phyloP scores from a whole-genome alignment of 2,329 filamentous ascomycete genomes.

The Scedosporium aurantiacum region DNA sequence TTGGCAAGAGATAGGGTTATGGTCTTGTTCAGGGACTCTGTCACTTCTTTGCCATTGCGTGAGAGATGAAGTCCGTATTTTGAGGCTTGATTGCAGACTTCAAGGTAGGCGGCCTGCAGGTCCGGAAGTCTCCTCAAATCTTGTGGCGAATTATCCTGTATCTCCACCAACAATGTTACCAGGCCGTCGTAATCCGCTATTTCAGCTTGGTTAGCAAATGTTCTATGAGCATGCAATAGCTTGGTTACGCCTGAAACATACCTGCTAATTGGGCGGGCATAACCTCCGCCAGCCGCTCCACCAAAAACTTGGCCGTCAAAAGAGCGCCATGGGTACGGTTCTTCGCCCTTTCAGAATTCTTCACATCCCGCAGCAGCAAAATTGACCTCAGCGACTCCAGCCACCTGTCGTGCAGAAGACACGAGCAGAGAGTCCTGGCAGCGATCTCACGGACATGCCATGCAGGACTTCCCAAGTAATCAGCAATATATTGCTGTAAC shows the following conservation, averaged over 20 bases:
- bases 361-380: slow-evolving; percentile 19
- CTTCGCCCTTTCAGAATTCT: slow-evolving; percentile 20
- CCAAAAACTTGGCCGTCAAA: slow-evolving; percentile 42
- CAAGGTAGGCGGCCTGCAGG: slow-evolving; percentile 32
- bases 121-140: slow-evolving; percentile 19
- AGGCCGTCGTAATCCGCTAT: slow-evolving; percentile 21
- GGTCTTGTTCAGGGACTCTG: neutral
- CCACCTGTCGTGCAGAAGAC: slow-evolving; percentile 43
- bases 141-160: neutral
- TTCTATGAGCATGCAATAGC: neutral
- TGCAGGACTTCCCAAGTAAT: slow-evolving; percentile 55
- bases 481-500: slow-evolving; percentile 46
- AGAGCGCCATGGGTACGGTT: slow-evolving; percentile 51
- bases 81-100: slow-evolving; percentile 32
- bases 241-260: slow-evolving; percentile 18
- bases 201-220: slow-evolving; percentile 10
- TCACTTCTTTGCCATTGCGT: neutral
- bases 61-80: slow-evolving; percentile 12
- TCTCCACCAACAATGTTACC: slow-evolving; percentile 16
- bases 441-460: slow-evolving; percentile 80
- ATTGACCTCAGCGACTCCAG: slow-evolving; percentile 26
- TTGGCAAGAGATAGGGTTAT: neutral
- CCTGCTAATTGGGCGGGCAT: slow-evolving; percentile 29
- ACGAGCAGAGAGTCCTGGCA: slow-evolving; percentile 58
- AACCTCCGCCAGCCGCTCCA: slow-evolving; percentile 41